These are phyloP conservation scores for Diaporthe ilicicola DNA, from an alignment of 2,329 filamentous ascomycete genomes.

Conservation along the genomic window DNA sequence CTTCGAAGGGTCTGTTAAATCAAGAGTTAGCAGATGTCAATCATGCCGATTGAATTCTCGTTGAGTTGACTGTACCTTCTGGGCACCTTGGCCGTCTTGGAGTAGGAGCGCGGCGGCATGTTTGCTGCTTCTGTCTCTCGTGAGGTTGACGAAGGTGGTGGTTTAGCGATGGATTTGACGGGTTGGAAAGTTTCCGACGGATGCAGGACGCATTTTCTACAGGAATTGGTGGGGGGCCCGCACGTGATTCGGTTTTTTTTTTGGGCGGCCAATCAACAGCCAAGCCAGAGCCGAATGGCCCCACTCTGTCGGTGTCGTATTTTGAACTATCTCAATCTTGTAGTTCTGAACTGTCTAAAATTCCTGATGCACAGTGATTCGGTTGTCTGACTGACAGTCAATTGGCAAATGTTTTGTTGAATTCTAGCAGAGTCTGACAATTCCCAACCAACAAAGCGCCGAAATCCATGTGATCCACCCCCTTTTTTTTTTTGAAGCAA, in stretches of 20 bases:
- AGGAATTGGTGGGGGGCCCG: slow-evolving; percentile 1
- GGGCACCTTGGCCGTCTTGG: slow-evolving; percentile 99
- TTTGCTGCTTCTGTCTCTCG: slow-evolving; percentile 37
- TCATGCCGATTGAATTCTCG: neutral
- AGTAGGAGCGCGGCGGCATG: slow-evolving; percentile 76
- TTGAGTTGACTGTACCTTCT: slow-evolving; percentile 37
- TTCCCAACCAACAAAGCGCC: neutral
- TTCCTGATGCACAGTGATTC: too few species aligned
- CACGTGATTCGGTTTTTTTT: too few species aligned
- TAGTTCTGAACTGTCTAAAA: too few species aligned
- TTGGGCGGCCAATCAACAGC: too few species aligned
- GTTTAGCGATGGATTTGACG: neutral
- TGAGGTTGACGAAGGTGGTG: slow-evolving; percentile 12
- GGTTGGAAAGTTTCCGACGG: slow-evolving; percentile 24
- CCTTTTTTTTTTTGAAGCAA: neutral
- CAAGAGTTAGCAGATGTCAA: slow-evolving; percentile 25
- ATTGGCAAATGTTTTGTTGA: neutral
- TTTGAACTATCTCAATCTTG: neutral
- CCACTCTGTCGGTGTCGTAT: neutral
- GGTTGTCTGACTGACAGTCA: neutral
- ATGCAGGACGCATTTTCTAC: too few species aligned
- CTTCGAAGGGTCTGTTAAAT: slow-evolving; percentile 91
- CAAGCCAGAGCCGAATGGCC: too few species aligned
- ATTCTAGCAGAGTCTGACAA: neutral
- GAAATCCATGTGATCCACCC: neutral